Evolutionary conservation across 495 filamentous ascomycete species (phyloP).

Genomic region (Collariella sp.): DNA sequence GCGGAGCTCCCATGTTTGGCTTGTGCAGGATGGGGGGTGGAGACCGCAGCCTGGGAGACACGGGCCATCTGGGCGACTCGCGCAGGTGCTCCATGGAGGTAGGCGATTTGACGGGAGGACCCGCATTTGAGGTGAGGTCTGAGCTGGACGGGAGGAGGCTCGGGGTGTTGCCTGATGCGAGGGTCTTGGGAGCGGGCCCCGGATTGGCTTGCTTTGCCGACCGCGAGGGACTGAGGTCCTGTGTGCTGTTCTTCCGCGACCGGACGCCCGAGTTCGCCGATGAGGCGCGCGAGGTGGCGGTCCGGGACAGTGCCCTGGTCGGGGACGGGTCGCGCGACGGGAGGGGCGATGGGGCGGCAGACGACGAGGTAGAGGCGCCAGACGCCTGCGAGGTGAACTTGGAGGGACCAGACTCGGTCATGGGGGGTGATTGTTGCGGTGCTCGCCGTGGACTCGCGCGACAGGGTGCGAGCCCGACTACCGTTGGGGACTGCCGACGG

Average conservation of each 20-base stretch:
- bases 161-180: conserved; percentile 56
- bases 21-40: conserved; percentile 51
- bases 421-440: conserved; percentile 39
- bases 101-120: conserved; percentile 55
- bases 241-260: conserved; percentile 59
- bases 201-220: conserved; percentile 42
- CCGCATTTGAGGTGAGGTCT: conserved; percentile 44
- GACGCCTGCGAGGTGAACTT: conserved; percentile 23
- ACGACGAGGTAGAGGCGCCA: conserved; percentile 40
- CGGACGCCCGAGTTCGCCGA: conserved; percentile 33
- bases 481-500: conserved; percentile 12
- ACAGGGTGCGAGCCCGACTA: conserved; percentile 17
- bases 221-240: conserved; percentile 61
- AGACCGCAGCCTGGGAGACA: conserved; percentile 57
- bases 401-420: conserved; percentile 27
- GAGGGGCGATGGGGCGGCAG: conserved; percentile 39
- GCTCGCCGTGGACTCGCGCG: conserved; percentile 27
- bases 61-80: conserved; percentile 54
- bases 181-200: conserved; percentile 50
- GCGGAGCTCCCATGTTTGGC: conserved; percentile 34
- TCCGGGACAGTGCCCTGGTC: conserved; percentile 28
- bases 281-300: conserved; percentile 22
- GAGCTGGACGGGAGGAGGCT: conserved; percentile 45
- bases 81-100: conserved; percentile 45
- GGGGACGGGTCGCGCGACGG: conserved; percentile 47